phyloP scores from a whole-genome alignment of 352 stramenopile species.

The Phytophthora aleatoria region DNA sequence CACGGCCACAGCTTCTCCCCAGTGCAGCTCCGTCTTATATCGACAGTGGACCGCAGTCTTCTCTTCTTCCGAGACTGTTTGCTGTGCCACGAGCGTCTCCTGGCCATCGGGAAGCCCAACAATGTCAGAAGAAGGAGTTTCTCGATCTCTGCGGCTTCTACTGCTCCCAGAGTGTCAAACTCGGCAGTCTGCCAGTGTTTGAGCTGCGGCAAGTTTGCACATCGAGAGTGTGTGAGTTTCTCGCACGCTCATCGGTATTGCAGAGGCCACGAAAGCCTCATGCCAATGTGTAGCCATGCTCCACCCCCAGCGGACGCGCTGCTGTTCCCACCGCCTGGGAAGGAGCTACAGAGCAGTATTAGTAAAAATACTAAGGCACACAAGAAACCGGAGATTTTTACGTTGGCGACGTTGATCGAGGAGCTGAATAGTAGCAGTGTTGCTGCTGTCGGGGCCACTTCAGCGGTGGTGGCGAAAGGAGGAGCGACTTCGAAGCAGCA shows the following conservation, averaged over 20 bases:
- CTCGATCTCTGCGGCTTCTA: background rate
- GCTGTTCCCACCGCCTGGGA: slow-evolving; percentile 22
- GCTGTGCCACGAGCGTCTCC: slow-evolving; percentile 53
- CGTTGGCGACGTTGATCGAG: slow-evolving; percentile 42
- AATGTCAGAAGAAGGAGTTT: slow-evolving; percentile 4
- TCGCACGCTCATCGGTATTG: slow-evolving; percentile 57
- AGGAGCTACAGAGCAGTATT: slow-evolving; percentile 3
- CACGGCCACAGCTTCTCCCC: slow-evolving; percentile 67
- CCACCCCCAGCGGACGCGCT: slow-evolving; percentile 14
- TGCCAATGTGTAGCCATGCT: slow-evolving; percentile 40
- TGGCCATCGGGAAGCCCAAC: slow-evolving; percentile 34
- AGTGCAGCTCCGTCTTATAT: slow-evolving; percentile 35
- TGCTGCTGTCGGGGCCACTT: slow-evolving; percentile 3
- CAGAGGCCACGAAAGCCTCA: slow-evolving; percentile 36
- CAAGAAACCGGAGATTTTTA: slow-evolving; percentile 28
- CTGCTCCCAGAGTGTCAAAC: background rate
- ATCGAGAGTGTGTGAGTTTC: slow-evolving; percentile 60
- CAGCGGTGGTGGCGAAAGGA: slow-evolving; percentile 1
- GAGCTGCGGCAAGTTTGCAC: slow-evolving; percentile 52
- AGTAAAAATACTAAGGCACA: slow-evolving; percentile 4
- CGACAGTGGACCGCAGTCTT: slow-evolving; percentile 55
- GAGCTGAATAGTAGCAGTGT: slow-evolving; percentile 35
- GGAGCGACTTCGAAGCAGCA: slow-evolving; percentile 10
- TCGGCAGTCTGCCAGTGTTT: slow-evolving; percentile 56
- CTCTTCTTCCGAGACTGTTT: slow-evolving; percentile 71